These are phyloP conservation scores for Prosopis cineraria DNA, from an alignment of 306 rosid species.

Conservation along the genomic window DNA sequence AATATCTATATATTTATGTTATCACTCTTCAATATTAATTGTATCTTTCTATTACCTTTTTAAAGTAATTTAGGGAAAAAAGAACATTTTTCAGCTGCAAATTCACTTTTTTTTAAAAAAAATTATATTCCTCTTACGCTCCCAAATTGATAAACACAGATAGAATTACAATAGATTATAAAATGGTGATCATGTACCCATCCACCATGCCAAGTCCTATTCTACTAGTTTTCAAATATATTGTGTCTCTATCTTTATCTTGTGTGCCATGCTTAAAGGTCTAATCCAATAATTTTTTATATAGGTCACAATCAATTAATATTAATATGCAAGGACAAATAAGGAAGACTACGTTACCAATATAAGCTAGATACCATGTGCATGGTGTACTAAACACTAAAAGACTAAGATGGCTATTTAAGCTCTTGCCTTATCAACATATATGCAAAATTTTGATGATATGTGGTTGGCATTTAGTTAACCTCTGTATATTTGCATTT, in stretches of 20 bases:
- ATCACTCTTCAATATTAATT: no score
- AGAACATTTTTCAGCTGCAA: neutral
- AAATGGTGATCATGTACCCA: neutral
- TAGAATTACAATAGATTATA: neutral
- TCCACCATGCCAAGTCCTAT: neutral
- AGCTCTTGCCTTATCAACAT: slow-evolving; percentile 94
- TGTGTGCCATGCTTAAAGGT: neutral
- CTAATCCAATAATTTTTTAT: neutral
- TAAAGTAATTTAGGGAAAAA: neutral
- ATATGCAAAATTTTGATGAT: slow-evolving; percentile 88
- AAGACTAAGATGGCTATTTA: slow-evolving; percentile 86
- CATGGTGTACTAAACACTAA: neutral
- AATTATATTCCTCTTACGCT: no score
- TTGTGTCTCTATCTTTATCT: neutral
- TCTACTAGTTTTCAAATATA: neutral
- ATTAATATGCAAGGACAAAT: neutral
- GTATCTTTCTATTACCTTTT: no score
- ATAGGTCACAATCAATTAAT: slow-evolving; percentile 5
- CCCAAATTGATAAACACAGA: neutral
- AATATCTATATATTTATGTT: no score
- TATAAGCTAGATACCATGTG: neutral
- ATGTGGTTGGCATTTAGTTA: slow-evolving; percentile 91
- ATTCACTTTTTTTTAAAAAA: no score
- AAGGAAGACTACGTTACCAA: neutral
- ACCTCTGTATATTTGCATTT: slow-evolving; percentile 70